Evolutionary conservation across 352 stramenopile genomes (phyloP).

Genomic region (Globisporangium abappressorium): DNA sequence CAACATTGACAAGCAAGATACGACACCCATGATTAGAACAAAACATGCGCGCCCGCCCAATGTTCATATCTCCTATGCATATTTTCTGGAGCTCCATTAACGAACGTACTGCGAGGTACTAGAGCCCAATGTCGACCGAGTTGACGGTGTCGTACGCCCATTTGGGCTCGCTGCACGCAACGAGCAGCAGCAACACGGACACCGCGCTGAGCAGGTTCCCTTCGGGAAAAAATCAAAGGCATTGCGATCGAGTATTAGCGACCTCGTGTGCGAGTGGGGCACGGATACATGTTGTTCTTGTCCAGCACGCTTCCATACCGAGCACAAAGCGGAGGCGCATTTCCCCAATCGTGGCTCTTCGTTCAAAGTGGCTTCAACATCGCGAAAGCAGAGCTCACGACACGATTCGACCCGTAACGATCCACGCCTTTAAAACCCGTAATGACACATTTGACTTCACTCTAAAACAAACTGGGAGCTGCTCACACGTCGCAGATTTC

Average conservation of each 20-base stretch:
- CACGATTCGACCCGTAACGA: not conserved
- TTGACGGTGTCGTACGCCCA: conserved; percentile 70
- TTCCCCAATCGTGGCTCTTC: conserved; percentile 5
- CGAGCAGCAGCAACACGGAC: conserved; percentile 47
- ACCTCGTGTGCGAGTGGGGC: too few relatives aligned
- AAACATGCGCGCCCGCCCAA: not conserved
- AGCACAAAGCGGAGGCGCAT: conserved; percentile 41
- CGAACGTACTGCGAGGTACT: conserved; percentile 45
- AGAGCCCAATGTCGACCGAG: conserved; percentile 73
- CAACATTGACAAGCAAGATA: conserved; percentile 1
- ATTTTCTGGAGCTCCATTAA: not conserved
- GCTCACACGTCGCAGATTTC: conserved; percentile 13
- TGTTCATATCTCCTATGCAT: not conserved
- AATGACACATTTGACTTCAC: not conserved
- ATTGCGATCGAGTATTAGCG: too few relatives aligned
- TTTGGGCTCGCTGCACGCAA: conserved; percentile 38
- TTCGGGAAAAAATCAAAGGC: conserved; percentile 10
- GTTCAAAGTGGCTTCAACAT: not conserved
- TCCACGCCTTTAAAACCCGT: not conserved
- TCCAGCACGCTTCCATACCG: conserved; percentile 15
- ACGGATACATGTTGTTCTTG: too few relatives aligned
- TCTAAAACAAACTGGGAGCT: not conserved
- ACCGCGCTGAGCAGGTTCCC: conserved; percentile 48
- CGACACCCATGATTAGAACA: not conserved
- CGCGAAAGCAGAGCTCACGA: not conserved